phyloP scores from a whole-genome alignment of 805 yeast species.

The Kuraishia hungarica region DNA sequence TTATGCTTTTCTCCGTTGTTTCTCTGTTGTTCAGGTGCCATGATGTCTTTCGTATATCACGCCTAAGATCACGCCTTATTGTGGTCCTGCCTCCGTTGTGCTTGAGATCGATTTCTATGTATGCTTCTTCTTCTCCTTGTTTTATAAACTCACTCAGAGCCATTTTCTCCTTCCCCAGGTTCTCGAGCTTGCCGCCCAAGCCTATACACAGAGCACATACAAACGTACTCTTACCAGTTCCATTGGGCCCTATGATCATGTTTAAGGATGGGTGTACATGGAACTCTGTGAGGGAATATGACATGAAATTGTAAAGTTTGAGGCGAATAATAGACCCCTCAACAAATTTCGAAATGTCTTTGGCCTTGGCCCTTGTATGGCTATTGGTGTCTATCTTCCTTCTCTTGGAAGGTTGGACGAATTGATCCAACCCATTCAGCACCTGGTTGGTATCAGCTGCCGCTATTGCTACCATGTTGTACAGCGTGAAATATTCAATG shows the following conservation, averaged over 20 bases:
- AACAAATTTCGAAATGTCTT: slow-evolving; percentile 22
- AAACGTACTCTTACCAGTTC: slow-evolving; percentile 89
- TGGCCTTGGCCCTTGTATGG: slow-evolving; percentile 5
- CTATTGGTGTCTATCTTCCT: slow-evolving; percentile 6
- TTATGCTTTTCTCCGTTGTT: slow-evolving; percentile 36
- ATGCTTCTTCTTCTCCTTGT: slow-evolving; percentile 42
- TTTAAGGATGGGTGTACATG: slow-evolving; percentile 75
- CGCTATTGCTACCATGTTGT: neutral
- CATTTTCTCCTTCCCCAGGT: slow-evolving; percentile 61
- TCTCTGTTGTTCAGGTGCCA: slow-evolving; percentile 41
- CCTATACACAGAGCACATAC: slow-evolving; percentile 91
- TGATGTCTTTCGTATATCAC: slow-evolving; percentile 34
- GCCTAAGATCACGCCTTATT: slow-evolving; percentile 31
- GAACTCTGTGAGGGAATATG: slow-evolving; percentile 63
- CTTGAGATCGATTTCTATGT: slow-evolving; percentile 43
- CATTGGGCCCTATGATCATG: slow-evolving; percentile 94
- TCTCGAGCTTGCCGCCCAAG: slow-evolving; percentile 67
- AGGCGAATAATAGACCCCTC: slow-evolving; percentile 43
- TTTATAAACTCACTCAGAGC: slow-evolving; percentile 62
- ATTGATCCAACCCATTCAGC: neutral
- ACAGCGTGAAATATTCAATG: too few species aligned
- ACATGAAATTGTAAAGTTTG: slow-evolving; percentile 53
- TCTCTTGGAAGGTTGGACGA: slow-evolving; percentile 11
- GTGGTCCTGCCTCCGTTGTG: slow-evolving; percentile 25
- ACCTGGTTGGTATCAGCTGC: neutral